These are phyloP conservation scores for Gigaspora rosea DNA, from an alignment of 192 early-diverging fungal species.

Conservation along the genomic window DNA sequence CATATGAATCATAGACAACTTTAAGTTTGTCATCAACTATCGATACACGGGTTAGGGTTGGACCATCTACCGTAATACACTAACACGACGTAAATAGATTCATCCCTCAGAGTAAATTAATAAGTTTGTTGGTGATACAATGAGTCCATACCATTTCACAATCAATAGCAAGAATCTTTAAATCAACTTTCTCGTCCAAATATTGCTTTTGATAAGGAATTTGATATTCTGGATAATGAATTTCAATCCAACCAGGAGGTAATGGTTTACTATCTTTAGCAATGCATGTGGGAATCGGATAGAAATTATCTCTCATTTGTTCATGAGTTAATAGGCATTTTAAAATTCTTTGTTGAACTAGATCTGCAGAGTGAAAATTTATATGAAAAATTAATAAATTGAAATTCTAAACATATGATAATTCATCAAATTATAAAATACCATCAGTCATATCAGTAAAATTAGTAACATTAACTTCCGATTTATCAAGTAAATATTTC, in stretches of 20 bases:
- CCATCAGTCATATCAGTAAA: too few relatives aligned
- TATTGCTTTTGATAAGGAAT: not conserved
- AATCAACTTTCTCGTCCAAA: not conserved
- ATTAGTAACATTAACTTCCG: too few relatives aligned
- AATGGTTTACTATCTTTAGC: not conserved
- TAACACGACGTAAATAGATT: not conserved
- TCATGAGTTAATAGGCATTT: conserved; percentile 1
- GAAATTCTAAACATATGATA: too few relatives aligned
- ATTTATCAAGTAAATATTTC: not conserved
- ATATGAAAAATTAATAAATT: not conserved
- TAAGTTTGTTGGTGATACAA: not conserved
- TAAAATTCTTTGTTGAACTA: not conserved
- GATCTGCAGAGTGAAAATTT: not conserved
- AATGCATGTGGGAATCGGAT: not conserved
- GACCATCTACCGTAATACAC: conserved; percentile 43
- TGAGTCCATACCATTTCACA: conserved; percentile 59
- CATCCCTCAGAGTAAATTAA: not conserved
- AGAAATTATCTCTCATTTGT: not conserved
- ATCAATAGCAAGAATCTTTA: conserved; percentile 49
- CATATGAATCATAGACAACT: conserved; percentile 51
- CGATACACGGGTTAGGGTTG: conserved; percentile 54
- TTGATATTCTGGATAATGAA: not conserved
- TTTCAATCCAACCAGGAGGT: not conserved
- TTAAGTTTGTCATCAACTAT: conserved; percentile 45
- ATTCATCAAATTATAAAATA: too few relatives aligned